phyloP scores from a whole-genome alignment of 1,139 yeast species.

The Blastobotrys arbuscula region DNA sequence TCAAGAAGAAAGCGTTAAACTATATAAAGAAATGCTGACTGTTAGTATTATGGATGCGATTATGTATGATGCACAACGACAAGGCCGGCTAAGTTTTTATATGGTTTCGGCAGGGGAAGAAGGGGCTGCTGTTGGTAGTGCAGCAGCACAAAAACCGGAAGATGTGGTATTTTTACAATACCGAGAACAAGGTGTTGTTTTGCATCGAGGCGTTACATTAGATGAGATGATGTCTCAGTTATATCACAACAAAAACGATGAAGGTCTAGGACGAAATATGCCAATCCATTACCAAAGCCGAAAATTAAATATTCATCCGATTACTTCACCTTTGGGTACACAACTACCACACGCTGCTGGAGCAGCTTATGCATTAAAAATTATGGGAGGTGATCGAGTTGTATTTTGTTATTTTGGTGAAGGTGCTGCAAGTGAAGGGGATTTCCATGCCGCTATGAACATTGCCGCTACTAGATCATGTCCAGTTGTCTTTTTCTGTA shows the following conservation, averaged over 20 bases:
- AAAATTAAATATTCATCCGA: conserved; percentile 33
- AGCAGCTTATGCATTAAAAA: conserved; percentile 35
- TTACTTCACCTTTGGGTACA: conserved; percentile 35
- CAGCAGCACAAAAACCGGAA: conserved; percentile 33
- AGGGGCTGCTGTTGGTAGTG: conserved; percentile 35
- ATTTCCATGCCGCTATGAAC: conserved; percentile 36
- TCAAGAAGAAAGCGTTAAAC: conserved; percentile 26
- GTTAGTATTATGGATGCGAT: conserved; percentile 31
- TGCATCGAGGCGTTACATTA: conserved; percentile 34
- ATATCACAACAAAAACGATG: conserved; percentile 31
- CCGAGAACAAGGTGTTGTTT: conserved; percentile 33
- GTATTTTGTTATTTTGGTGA: conserved; percentile 35
- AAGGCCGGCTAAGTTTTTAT: conserved; percentile 35
- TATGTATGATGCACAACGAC: conserved; percentile 38
- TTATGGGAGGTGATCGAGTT: conserved; percentile 27
- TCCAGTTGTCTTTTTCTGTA: conserved; percentile 34
- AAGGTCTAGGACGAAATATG: conserved; percentile 34
- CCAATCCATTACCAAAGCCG: conserved; percentile 34
- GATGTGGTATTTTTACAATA: conserved; percentile 34
- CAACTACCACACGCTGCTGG: conserved; percentile 38
- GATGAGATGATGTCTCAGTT: conserved; percentile 34
- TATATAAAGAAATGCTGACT: conserved; percentile 35
- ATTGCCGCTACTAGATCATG: conserved; percentile 36
- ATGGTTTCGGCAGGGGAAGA: conserved; percentile 39
- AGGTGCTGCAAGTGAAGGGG: conserved; percentile 38